Evolutionary conservation across 176 grass and related monocot species (phyloP), one percentile per base, ranked within the genome.

Genomic region (Elaeis guineensis): DNA sequence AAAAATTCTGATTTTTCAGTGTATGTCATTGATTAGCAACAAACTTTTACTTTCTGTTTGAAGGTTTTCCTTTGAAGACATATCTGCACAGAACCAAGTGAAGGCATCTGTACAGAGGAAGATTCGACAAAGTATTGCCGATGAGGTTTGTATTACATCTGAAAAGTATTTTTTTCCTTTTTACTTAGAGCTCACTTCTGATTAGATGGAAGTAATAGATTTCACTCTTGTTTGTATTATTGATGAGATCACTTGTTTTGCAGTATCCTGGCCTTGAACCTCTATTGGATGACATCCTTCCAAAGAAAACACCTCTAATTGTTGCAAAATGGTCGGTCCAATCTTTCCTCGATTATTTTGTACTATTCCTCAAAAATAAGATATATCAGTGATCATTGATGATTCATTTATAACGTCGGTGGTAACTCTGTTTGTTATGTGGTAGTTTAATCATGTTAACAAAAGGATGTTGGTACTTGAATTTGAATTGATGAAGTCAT

Each of bases 21-120:
- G 35, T 44, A 44, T 44, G 35, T 3, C 35, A 44, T 44, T 44
- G 8, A 44, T 44, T 44, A 44, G 11, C 35, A 44, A 44, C 35
- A 12, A 44, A 44, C 35, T 30, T 30, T 30, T 1, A 14, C 35
- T 35, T 9, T 44, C 35, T 12, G 11, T 12, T 39, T 50, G 4
- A 69, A 98, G 87, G 55, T 98, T 98, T 76, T 83, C 93, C 18
- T 83, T 66, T 14, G 93, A 98, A 56, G 93, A 98, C 75, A 79
- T 98, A 75, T 98, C 93, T 21, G 87, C 78, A 20, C 93, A 98
- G 69, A 98, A 98, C 82, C 93, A 98, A 82, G 93, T 98, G 49
- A 98, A 98, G 65, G 84, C 93, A 22, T 92, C 87, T 22, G 84
- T 92, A 22, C 87, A 98, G 50, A 44, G 87, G 48, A 98, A 26